Conservation (phyloP, 495 filamentous ascomycete species). For the Pseudomonodictys pantanalensis region DNA sequence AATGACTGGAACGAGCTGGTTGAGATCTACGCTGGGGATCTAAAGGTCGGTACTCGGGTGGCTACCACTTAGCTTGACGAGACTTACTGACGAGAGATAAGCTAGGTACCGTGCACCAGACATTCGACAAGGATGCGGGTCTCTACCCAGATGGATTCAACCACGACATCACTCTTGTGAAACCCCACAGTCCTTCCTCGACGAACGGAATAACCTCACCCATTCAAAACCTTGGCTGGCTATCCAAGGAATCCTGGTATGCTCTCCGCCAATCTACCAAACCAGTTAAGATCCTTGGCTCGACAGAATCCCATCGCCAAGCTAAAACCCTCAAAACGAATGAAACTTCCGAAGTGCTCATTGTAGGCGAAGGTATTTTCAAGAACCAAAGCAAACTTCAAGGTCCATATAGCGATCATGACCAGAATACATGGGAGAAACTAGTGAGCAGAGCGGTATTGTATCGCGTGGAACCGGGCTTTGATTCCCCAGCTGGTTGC, state of each 20-base stretch:
- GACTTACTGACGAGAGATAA: neutral
- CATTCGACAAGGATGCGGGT: slow-evolving; percentile 10
- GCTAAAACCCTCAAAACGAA: slow-evolving; percentile 12
- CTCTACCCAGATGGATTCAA: slow-evolving; percentile 18
- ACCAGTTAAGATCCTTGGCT: slow-evolving; percentile 8
- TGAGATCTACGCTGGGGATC: slow-evolving; percentile 21
- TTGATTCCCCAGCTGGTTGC: slow-evolving; percentile 17
- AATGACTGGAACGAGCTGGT: slow-evolving; percentile 19
- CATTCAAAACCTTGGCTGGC: slow-evolving; percentile 9
- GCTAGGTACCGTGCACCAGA: slow-evolving; percentile 15
- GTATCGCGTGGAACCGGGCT: slow-evolving; percentile 14
- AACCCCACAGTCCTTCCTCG: neutral
- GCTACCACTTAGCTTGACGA: neutral
- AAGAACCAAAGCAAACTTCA: slow-evolving; percentile 1
- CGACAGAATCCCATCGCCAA: slow-evolving; percentile 1
- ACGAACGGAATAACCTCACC: slow-evolving; percentile 5
- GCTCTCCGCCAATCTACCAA: slow-evolving; percentile 3
- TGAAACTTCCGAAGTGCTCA: slow-evolving; percentile 5
- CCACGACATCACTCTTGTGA: slow-evolving; percentile 19
- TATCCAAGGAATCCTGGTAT: slow-evolving; percentile 12
- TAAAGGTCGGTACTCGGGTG: neutral
- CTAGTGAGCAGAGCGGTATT: slow-evolving; percentile 8
- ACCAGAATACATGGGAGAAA: neutral
- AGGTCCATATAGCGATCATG: slow-evolving; percentile 1
- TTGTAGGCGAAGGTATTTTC: slow-evolving; percentile 25